Evolutionary conservation across 2,329 filamentous ascomycete species (phyloP), one percentile per base, ranked within the genome.

Genomic region (Fusarium begoniae): DNA sequence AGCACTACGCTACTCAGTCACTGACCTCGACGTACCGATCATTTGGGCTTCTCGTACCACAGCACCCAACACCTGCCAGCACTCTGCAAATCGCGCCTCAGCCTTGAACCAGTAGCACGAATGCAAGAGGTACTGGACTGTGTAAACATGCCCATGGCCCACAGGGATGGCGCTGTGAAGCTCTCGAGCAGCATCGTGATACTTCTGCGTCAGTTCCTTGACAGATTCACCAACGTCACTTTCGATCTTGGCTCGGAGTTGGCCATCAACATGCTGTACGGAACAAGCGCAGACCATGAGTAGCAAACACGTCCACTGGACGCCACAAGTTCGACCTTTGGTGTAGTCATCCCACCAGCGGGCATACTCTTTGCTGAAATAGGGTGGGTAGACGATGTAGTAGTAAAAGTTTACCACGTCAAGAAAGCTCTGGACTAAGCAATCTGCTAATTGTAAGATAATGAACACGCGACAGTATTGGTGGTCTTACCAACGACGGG

Each of bases 281-380:
- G 67, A 70, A 15, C 67, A 70, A 8, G 66, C 67, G n/a, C 67
- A 70, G n/a, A 70, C 53, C 67, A 70, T 70, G 14, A 70, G 66
- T 0, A 70, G 6, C 24, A 70, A 48, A 20, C 67, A 70, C 20
- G 67, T 70, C 67, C 66, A 70, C n/a, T 70, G 67, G 12, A 60
- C 67, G 6, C 67, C 67, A 4, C 59, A 59, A 17, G 66, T 26
- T 11, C 66, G 66, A 5, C 47, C 53, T 26, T 66, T 66, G 26
- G 59, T 70, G 41, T 70, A 66, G 28, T 70, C 66, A 6, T 70
- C 66, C 66, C 67, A 70, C 67, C 67, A 70, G 12, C 37, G 32
- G 9, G 66, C 53, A 7, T 70, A 70, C n/a, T 70, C 66, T 17
- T 70, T 70, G 60, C 67, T 70, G 20, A 70, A 70, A 10, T 70